phyloP scores from a whole-genome alignment of 2,329 filamentous ascomycete species.

The Aureobasidium sp. region DNA sequence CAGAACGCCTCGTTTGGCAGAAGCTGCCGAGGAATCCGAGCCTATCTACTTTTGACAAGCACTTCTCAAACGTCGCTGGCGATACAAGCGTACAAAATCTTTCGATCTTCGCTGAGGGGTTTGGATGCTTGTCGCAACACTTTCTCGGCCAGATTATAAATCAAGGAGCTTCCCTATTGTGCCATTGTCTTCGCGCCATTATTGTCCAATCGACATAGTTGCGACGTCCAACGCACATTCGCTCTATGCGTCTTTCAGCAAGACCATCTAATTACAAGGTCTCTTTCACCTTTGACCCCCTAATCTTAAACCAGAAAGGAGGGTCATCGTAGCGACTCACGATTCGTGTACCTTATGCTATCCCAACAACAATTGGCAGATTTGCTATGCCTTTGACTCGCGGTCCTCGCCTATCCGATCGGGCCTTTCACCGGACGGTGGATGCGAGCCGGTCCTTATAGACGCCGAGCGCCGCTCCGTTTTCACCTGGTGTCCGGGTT shows the following conservation, averaged over 20 bases:
- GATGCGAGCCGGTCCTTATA: neutral
- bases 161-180: neutral
- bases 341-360: neutral
- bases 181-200: neutral
- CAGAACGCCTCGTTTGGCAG: slow-evolving; percentile 7
- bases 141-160: neutral
- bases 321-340: neutral
- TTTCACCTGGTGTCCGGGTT: neutral
- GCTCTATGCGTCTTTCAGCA: neutral
- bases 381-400: slow-evolving; percentile 1
- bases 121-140: neutral
- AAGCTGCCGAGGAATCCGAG: slow-evolving; percentile 3
- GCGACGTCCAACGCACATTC: neutral
- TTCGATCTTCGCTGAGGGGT: neutral
- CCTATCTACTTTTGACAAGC: neutral
- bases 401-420: slow-evolving; percentile 1
- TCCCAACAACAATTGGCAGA: neutral
- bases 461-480: neutral
- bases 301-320: slow-evolving; percentile 6
- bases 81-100: neutral
- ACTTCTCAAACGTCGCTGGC: slow-evolving; percentile 5
- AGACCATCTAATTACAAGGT: neutral
- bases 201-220: too few species aligned
- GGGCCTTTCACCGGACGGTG: neutral
- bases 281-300: neutral